phyloP scores from a whole-genome alignment of 768 basidiomycete genomes.

The Rhodotorula taiwanensis region DNA sequence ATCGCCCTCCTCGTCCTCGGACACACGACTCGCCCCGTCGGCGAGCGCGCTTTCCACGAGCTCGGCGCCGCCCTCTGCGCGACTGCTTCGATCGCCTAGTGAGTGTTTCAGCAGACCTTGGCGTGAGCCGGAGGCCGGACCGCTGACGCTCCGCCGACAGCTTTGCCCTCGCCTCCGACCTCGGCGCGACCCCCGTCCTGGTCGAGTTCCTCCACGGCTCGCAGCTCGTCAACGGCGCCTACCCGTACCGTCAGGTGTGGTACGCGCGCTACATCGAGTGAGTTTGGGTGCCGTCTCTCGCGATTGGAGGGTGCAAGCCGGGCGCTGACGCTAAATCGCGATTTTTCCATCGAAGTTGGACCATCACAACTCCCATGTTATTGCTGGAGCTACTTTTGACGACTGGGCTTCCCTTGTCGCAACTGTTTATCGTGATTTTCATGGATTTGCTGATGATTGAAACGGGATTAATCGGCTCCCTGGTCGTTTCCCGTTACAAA shows the following conservation, averaged over 20 bases:
- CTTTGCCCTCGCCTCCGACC: conserved; percentile 56
- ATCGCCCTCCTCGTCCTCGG: conserved; percentile 43
- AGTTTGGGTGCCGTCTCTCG: no score
- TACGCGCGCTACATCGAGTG: conserved; percentile 53
- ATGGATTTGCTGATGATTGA: conserved; percentile 51
- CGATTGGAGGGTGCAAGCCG: no score
- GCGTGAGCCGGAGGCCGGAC: no score
- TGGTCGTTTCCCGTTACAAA: conserved; percentile 54
- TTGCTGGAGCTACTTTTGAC: conserved; percentile 51
- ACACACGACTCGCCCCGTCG: conserved; percentile 39
- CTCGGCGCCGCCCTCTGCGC: conserved; percentile 49
- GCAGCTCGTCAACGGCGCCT: conserved; percentile 33
- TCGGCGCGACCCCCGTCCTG: conserved; percentile 51
- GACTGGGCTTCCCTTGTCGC: conserved; percentile 51
- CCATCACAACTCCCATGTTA: conserved; percentile 51
- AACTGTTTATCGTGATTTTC: conserved; percentile 50
- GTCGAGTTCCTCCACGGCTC: conserved; percentile 48
- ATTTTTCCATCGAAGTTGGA: no score
- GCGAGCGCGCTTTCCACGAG: conserved; percentile 53
- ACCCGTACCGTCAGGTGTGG: conserved; percentile 44
- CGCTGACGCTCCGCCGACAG: no score
- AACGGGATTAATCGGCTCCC: conserved; percentile 52
- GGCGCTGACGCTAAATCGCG: no score
- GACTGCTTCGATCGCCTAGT: conserved; percentile 50
- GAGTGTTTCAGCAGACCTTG: neutral